A percentile compares a stretch with the other conserved stretches of the same genome.
Evolutionary conservation across 805 yeast genomes (phyloP).

Genomic region (Schwanniomyces occidentalis): DNA sequence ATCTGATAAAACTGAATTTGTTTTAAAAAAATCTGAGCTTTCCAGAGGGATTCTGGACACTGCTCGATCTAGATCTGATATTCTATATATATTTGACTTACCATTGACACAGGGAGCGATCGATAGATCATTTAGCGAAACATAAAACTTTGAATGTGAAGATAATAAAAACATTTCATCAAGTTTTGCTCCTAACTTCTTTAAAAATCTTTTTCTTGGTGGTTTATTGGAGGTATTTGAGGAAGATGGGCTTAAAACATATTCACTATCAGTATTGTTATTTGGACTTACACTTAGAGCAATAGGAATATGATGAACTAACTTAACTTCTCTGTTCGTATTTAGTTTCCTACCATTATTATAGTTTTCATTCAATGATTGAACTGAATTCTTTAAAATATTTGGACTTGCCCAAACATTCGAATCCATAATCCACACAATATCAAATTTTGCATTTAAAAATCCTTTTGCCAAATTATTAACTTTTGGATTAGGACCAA

Average conservation of each 20-base stretch:
- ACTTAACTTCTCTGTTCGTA: slow-evolving; percentile 46
- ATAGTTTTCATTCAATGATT: slow-evolving; percentile 45
- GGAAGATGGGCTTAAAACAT: slow-evolving; percentile 16
- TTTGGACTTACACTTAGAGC: slow-evolving; percentile 44
- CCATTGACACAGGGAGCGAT: slow-evolving; percentile 92
- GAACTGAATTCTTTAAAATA: slow-evolving; percentile 64
- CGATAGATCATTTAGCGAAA: slow-evolving; percentile 68
- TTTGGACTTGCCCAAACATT: slow-evolving; percentile 77
- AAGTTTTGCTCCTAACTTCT: slow-evolving; percentile 57
- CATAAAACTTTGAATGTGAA: slow-evolving; percentile 83
- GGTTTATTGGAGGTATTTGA: neutral
- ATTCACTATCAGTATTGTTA: slow-evolving; percentile 23
- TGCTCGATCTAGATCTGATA: slow-evolving; percentile 61
- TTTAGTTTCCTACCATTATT: slow-evolving; percentile 48
- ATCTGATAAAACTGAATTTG: slow-evolving; percentile 26
- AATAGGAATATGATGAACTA: slow-evolving; percentile 82
- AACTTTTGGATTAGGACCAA: slow-evolving; percentile 88
- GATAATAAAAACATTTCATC: slow-evolving; percentile 87
- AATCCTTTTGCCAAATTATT: slow-evolving; percentile 86
- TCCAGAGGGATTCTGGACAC: slow-evolving; percentile 41
- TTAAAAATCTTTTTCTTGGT: slow-evolving; percentile 14
- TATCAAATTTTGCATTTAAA: slow-evolving; percentile 62
- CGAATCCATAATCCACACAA: slow-evolving; percentile 83
- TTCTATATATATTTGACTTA: slow-evolving; percentile 75
- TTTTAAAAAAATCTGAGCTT: slow-evolving; percentile 31